Evolutionary conservation across 2,329 filamentous ascomycete species (phyloP), one percentile per base, ranked within the genome.

Genomic region (Penicillium verrucosum): DNA sequence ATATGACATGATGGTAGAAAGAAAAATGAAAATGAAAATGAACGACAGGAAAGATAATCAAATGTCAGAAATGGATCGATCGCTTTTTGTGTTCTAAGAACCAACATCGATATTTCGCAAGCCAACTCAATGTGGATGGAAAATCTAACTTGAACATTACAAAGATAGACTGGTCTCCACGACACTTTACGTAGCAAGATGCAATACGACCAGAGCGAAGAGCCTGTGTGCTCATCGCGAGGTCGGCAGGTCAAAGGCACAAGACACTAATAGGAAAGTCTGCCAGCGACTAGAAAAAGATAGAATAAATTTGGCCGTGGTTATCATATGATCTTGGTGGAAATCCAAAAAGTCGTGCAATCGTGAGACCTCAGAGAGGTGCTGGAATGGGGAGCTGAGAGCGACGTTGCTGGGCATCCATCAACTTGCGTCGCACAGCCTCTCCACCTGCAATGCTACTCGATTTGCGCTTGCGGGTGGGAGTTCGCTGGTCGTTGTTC

Each of bases 371-470:
- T 42, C 37, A 42, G 9, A 42, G 30, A 43, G 25, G n/a, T 23
- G 27, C 51, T 66, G 66, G 75, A 21, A 75, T 71, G 16, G 73
- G 69, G 36, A 76, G 64, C 49, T 75, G 73, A 41, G 65, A 70
- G 57, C 70, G 73, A 25, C 73, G 73, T 50, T 76, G 54, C 21
- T 56, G 75, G 14, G 75, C 73, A 57, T 77, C 74, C 65, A 77
- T 71, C 21, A 77, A 66, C 68, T 77, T 77, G 43, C 75, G 74
- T 49, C 75, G 72, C 44, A 77, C 75, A 30, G 75, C 73, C 55
- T 77, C 75, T 14, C 75, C 75, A 30, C 73, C 71, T 25, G 70
- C 61, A 56, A 73, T 74, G 32, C 65, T 70, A 58, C 63, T 73
- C 7, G 69, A 65, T 60, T 73, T 73, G 59, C 75, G 74, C 55